Conservation (phyloP, 1,284 basidiomycete genomes). For the Rhizoctonia solani region DNA sequence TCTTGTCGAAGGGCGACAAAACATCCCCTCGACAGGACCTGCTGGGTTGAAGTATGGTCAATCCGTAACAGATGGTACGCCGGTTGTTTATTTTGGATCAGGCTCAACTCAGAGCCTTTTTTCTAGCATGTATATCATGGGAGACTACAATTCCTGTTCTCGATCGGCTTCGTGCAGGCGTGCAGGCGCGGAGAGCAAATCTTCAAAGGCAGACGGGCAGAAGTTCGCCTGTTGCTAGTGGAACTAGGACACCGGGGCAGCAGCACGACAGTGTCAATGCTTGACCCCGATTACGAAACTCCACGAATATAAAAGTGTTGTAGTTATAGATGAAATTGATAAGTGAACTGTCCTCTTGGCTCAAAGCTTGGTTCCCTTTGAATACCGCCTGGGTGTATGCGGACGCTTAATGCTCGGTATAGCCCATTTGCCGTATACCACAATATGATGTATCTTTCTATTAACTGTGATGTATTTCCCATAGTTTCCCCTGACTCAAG, state of each 20-base stretch:
- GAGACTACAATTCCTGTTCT: slow-evolving; percentile 80
- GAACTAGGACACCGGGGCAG: slow-evolving; percentile 13
- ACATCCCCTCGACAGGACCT: slow-evolving; percentile 79
- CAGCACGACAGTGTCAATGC: slow-evolving; percentile 19
- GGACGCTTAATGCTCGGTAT: too few relatives aligned
- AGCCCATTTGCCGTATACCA: too few relatives aligned
- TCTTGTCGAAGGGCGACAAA: slow-evolving; percentile 85
- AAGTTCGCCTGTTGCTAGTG: neutral
- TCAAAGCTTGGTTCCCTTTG: too few relatives aligned
- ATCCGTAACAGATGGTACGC: slow-evolving; percentile 71
- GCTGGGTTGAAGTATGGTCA: slow-evolving; percentile 84
- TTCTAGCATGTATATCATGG: slow-evolving; percentile 83
- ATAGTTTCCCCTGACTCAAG: too few relatives aligned
- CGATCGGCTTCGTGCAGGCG: slow-evolving; percentile 79
- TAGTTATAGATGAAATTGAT: too few relatives aligned
- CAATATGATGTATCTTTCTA: too few relatives aligned
- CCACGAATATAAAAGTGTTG: too few relatives aligned
- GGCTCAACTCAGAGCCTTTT: neutral
- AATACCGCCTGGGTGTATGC: too few relatives aligned
- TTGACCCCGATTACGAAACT: too few relatives aligned
- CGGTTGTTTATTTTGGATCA: neutral
- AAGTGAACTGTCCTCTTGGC: too few relatives aligned
- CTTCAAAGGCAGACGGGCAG: slow-evolving; percentile 24
- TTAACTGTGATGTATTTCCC: too few relatives aligned
- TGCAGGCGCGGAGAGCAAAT: slow-evolving; percentile 66